Conservation (phyloP, 1,139 yeast species). For the Hemisphaericaspora subhashii region DNA sequence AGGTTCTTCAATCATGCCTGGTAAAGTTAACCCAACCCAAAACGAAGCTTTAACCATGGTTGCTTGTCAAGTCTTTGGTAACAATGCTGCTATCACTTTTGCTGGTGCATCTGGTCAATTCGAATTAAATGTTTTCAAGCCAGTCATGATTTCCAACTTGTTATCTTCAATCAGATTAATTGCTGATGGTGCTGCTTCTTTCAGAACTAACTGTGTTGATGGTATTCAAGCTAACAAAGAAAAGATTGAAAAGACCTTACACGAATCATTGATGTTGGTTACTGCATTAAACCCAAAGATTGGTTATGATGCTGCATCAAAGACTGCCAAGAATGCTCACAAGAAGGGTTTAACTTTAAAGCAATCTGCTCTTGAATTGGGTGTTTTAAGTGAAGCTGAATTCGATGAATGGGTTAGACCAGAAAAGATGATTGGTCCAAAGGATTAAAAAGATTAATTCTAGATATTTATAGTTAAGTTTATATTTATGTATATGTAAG, state of each 20-base stretch:
- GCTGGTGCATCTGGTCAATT: constrained; percentile 99
- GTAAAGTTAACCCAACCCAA: constrained; percentile 98
- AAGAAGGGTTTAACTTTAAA: constrained; percentile 95
- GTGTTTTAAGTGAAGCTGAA: constrained; percentile 77
- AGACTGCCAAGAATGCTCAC: constrained; percentile 98
- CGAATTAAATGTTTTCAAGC: constrained; percentile 97
- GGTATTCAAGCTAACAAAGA: constrained; percentile 89
- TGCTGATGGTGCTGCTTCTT: constrained; percentile 86
- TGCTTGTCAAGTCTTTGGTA: constrained; percentile 96
- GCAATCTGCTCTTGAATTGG: constrained; percentile 89
- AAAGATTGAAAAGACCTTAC: constrained; percentile 81
- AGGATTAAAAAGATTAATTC: constrained; percentile 38
- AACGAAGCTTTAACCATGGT: constrained; percentile 99
- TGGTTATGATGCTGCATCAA: constrained; percentile 95
- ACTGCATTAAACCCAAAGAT: constrained; percentile 98
- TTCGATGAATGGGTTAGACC: constrained; percentile 98
- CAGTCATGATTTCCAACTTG: constrained; percentile 89
- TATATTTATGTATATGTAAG: too few species aligned
- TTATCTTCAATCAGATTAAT: constrained; percentile 82
- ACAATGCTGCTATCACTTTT: constrained; percentile 90
- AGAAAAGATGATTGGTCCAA: constrained; percentile 97
- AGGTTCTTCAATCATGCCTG: constrained; percentile 99
- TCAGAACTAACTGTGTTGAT: constrained; percentile 91
- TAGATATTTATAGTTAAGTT: too few species aligned
- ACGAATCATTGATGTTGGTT: constrained; percentile 95